Evolutionary conservation across 2,329 filamentous ascomycete species (phyloP), one percentile per base, ranked within the genome.

Genomic region (Aspergillus sojae): DNA sequence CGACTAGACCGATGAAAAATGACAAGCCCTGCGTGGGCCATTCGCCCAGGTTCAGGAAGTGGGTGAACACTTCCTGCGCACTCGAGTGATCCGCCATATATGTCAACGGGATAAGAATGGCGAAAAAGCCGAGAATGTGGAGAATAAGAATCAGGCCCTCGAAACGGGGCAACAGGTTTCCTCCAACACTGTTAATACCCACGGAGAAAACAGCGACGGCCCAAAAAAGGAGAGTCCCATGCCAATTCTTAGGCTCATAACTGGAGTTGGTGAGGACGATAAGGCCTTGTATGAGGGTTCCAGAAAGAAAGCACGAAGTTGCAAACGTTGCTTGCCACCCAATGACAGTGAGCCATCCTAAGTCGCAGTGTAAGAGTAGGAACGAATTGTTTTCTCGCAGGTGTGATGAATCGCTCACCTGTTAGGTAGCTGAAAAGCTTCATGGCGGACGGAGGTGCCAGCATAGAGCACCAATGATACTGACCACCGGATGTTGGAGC

Each of bases 111-210:
- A 85, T 81, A 12, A 86, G 71, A 60, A 85, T 82, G 0, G 79
- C 83, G 62, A 86, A 83, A 69, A 85, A 83, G 4, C 84, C 84
- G 16, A 82, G 69, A n/a, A 85, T 74, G 62, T 86, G 84, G 4
- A 86, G 68, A 30, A 84, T 77, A 9, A 85, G 72, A 26, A 84
- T 77, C 16, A 82, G 66, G 1, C 81, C 80, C 69, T 87, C 85
- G 50, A 85, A 74, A 16, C 78, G 72, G 1, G 83, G 82, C 2
- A 86, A 71, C 1, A 79, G 65, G 45, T 75, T 77, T 2, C 78
- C 79, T 6, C 78, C 74, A 12, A 80, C 72, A 1, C 79, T 78
- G 65, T 85, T 86, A 64, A 83, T 76, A 34, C 73, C 68, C 6
- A 80, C 67, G 5, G 74, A 72, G 14, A 82, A 71, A 1, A 75